phyloP scores from a whole-genome alignment of 345 rosid species.

The Rhizophora mangle region DNA sequence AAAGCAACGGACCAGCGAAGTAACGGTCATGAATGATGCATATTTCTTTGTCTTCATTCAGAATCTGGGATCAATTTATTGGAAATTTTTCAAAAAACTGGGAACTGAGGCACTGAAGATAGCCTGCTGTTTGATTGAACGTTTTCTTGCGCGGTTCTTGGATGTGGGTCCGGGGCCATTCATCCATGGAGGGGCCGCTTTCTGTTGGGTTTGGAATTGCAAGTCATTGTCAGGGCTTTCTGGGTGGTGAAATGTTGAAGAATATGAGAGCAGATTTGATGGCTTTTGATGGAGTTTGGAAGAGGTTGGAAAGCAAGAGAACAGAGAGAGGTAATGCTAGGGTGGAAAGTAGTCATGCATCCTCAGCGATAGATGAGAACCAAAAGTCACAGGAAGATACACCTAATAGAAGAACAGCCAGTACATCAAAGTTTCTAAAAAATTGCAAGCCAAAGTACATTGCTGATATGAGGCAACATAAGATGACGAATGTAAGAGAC shows the following conservation, averaged over 20 bases:
- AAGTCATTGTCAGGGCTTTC: slow-evolving; percentile 19
- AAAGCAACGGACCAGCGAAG: no score
- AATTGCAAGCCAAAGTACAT: background rate
- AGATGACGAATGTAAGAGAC: background rate
- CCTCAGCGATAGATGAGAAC: background rate
- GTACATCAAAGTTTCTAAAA: background rate
- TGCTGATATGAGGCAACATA: background rate
- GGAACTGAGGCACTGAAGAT: no score
- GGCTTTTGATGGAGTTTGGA: slow-evolving; percentile 37
- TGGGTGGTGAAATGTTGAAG: slow-evolving; percentile 8
- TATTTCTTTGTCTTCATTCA: no score
- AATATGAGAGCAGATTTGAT: slow-evolving; percentile 19
- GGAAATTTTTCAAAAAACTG: no score
- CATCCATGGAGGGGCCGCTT: slow-evolving; percentile 17
- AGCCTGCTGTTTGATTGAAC: slow-evolving; percentile 53
- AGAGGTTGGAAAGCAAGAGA: slow-evolving; percentile 7
- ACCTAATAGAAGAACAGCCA: background rate
- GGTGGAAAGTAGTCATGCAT: background rate
- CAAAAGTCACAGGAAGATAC: no score
- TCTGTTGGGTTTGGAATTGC: slow-evolving; percentile 9
- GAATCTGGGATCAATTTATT: no score
- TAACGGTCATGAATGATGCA: no score
- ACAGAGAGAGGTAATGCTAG: slow-evolving; percentile 24
- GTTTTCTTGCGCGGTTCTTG: slow-evolving; percentile 28
- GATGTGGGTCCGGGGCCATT: slow-evolving; percentile 37